These are phyloP conservation scores for Metarhizium anisopliae DNA, from an alignment of 2,329 filamentous ascomycete genomes.

Conservation along the genomic window DNA sequence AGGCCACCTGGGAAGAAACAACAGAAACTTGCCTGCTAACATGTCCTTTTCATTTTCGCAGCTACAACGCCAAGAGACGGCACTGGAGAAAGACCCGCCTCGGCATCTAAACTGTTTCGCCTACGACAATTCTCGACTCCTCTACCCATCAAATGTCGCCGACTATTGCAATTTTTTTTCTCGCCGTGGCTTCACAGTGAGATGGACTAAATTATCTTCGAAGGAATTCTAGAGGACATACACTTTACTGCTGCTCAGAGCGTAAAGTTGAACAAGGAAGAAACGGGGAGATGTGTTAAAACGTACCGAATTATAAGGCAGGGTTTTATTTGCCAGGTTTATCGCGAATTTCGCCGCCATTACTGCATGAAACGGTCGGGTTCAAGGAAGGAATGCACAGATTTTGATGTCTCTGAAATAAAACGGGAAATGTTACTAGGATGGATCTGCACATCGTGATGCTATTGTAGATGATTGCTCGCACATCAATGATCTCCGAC, in stretches of 20 bases:
- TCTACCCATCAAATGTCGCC: slow-evolving; percentile 3
- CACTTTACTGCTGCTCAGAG: slow-evolving; percentile 17
- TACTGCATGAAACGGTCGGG: slow-evolving; percentile 38
- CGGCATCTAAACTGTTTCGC: slow-evolving; percentile 74
- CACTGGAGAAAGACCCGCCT: slow-evolving; percentile 99
- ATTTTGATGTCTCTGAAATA: slow-evolving; percentile 22
- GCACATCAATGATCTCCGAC: not conserved
- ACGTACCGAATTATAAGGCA: slow-evolving; percentile 18
- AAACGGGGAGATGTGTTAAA: slow-evolving; percentile 7
- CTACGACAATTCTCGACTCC: not conserved
- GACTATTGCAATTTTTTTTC: slow-evolving; percentile 4
- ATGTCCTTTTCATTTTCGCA: slow-evolving; percentile 28
- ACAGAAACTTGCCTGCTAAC: not conserved
- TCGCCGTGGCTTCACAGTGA: slow-evolving; percentile 20
- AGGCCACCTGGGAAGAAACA: not conserved
- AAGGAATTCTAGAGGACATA: slow-evolving; percentile 9
- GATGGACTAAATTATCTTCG: slow-evolving; percentile 11
- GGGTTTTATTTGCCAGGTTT: slow-evolving; percentile 21
- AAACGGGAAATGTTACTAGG: not conserved
- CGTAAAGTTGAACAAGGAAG: not conserved
- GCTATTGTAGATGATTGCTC: not conserved
- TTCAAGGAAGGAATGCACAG: slow-evolving; percentile 35
- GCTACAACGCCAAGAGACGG: slow-evolving; percentile 99
- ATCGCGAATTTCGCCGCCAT: slow-evolving; percentile 25
- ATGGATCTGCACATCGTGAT: slow-evolving; percentile 2